A percentile compares a stretch with the other conserved stretches of the same genome.
These are phyloP conservation scores for Pichia sp. DNA, from an alignment of 1,139 yeast species.

Conservation along the genomic window DNA sequence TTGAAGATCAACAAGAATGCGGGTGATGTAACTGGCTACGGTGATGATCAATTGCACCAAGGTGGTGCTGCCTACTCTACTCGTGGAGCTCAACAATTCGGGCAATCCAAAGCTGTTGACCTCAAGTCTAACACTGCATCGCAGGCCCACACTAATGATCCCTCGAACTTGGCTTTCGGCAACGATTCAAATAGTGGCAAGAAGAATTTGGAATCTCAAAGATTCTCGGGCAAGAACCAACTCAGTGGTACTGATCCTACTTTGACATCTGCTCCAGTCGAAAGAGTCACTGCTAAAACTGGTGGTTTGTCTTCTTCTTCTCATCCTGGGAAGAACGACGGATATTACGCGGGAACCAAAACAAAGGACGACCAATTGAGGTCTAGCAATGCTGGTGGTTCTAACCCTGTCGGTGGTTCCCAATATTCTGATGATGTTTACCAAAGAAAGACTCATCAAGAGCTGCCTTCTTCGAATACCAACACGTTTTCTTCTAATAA, in stretches of 20 bases:
- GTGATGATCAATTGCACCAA: not conserved
- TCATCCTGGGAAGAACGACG: not conserved
- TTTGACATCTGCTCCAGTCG: not conserved
- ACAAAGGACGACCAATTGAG: not conserved
- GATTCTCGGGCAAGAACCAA: too few species aligned
- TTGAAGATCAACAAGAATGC: slow-evolving; percentile 7
- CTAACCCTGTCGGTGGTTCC: not conserved
- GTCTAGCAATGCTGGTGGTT: not conserved
- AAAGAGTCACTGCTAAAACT: not conserved
- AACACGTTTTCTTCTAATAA: not conserved
- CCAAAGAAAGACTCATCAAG: too few species aligned
- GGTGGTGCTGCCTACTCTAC: not conserved
- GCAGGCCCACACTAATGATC: not conserved
- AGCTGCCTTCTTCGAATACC: too few species aligned
- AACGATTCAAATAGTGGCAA: too few species aligned
- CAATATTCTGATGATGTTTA: too few species aligned
- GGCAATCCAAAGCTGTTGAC: too few species aligned
- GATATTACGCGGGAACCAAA: slow-evolving; percentile 9
- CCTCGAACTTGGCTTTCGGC: too few species aligned
- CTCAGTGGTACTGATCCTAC: not conserved
- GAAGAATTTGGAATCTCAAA: too few species aligned
- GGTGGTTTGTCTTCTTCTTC: not conserved
- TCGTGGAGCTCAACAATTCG: too few species aligned
- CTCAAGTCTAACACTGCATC: not conserved
- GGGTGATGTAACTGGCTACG: not conserved